Base-by-base conservation (phyloP, 176 grass and related monocot genomes). In the Phragmites australis region DNA sequence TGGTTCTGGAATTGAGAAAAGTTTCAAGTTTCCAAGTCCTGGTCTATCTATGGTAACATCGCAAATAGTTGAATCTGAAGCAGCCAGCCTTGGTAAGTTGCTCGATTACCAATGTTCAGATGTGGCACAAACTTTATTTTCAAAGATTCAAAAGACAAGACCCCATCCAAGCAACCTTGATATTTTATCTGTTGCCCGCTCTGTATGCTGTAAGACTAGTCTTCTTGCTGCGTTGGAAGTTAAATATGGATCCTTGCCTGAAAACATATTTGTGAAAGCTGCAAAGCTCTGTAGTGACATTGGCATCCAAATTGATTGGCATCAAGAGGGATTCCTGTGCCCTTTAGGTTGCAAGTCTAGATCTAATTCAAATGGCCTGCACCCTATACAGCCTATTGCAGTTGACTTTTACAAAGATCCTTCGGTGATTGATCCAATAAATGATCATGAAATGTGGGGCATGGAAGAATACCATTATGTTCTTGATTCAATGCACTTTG, bases 261-360 rank as follows among this genome's bases (percentile, higher is more conserved):
- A 93, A 16, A 99, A 91, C 74, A 63, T 99, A 48, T 99, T 80
- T 80, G 87, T 95, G 68, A 99, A 91, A 80, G 97, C 97, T 65
- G 88, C 93, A 77, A 99, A 95, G 67, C 79, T 99, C 80, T 99
- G 88, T 85, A 95, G 93, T 84, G 97, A 99, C 57, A 75, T 89
- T 75, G 90, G 93, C 83, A 91, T 92, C 22, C 84, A 83, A 86
- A 91, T 95, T 72, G 82, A 88, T 77, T 99, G 97, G 97, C 90
- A 95, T 87, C 86, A 80, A 86, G 93, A 95, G 73, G 97, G 86
- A 43, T 99, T 90, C 52, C 31, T 91, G 49, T 99, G 97, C 69
- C 90, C 92, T 64, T 91, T 82, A 70, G 97, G 93, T 75, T 99
- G 97, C 83, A 86, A 86, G 71, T 75, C 88, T 79, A 80, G 26